Conservation (phyloP, 2,329 filamentous ascomycete species). For the Colletotrichum nymphaeae region DNA sequence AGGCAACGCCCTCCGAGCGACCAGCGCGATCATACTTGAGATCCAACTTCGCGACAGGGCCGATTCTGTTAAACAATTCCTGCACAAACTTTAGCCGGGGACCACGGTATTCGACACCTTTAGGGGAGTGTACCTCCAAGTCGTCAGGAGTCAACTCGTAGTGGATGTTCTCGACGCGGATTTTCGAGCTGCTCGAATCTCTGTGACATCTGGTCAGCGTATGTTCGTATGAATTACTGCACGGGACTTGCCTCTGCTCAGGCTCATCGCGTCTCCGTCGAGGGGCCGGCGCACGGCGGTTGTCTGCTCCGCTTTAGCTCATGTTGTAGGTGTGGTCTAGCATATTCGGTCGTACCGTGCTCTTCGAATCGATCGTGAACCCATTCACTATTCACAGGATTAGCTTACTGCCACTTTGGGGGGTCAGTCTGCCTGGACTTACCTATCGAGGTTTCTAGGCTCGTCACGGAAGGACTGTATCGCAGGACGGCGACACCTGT, state of each 20-base stretch:
- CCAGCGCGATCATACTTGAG: constrained; percentile 89
- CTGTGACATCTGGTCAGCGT: constrained; percentile 47
- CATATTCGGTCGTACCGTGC: constrained; percentile 59
- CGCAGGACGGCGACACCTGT: constrained; percentile 49
- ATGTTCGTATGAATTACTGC: constrained; percentile 33
- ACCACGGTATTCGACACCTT: background rate
- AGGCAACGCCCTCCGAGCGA: constrained; percentile 86
- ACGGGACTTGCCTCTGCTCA: constrained; percentile 46
- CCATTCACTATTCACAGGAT: constrained; percentile 75
- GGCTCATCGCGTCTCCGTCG: constrained; percentile 57
- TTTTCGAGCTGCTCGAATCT: constrained; percentile 70
- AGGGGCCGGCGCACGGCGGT: constrained; percentile 54
- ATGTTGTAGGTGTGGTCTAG: background rate
- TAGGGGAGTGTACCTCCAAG: constrained; percentile 70
- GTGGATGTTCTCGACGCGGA: constrained; percentile 90
- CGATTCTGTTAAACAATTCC: constrained; percentile 86
- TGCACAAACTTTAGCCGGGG: constrained; percentile 51
- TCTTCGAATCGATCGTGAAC: constrained; percentile 92
- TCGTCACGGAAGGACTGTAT: constrained; percentile 72
- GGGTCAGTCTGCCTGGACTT: constrained; percentile 43
- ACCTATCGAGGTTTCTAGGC: constrained; percentile 78
- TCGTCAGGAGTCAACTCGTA: constrained; percentile 91
- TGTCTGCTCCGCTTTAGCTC: constrained; percentile 43
- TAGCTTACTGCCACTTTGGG: constrained; percentile 39
- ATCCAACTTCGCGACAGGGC: constrained; percentile 74